Evolutionary conservation across 306 rosid genomes (phyloP), one percentile per base, ranked within the genome.

Genomic region (Leucaena leucocephala): DNA sequence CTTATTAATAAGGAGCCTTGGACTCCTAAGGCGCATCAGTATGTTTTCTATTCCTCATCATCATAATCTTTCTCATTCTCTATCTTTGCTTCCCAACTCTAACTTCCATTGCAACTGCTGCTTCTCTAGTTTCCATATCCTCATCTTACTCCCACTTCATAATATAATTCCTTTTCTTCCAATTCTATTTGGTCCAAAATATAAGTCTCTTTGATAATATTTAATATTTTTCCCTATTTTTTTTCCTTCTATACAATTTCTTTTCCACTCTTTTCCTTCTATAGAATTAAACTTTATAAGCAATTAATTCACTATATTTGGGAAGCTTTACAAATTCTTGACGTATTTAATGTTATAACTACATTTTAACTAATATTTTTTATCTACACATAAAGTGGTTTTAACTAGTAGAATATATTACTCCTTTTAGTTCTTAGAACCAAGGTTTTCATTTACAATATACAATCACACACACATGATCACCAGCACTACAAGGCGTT

Each of bases 21-120:
- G 74, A 21, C 57, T 7, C 74, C 21, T 7, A 15, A 13, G 4
- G 74, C 45, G 74, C 74, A 69, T 13, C 40, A 44, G 74, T 69
- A 44, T 69, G 57, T 45, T 69, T 44, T 52, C 21, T 36, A 5
- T 69, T 69, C 27, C 27, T 27, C 27, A 27, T 27, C 21, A 12
- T 11, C 19, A 52, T 69, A 11, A 21, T 19, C 35, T 7, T 68
- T 68, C 9, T 14, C 50, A n/a, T 16, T 16, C 0, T 7, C 19
- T 17, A 0, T 8, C 33, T 57, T 57, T 57, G 63, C 35, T 3
- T 57, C 35, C 34, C 0, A 21, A 21, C n/a, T 52, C 52, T 19
- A 17, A 8, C 63, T 57, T 57, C 21, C 22, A 52, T 52, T 16
- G 17, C 35, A 9, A 3, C 3, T 2, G 6, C 35, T 57, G 21